phyloP scores from a whole-genome alignment of 768 basidiomycete species.

The Chalciporus chontae region DNA sequence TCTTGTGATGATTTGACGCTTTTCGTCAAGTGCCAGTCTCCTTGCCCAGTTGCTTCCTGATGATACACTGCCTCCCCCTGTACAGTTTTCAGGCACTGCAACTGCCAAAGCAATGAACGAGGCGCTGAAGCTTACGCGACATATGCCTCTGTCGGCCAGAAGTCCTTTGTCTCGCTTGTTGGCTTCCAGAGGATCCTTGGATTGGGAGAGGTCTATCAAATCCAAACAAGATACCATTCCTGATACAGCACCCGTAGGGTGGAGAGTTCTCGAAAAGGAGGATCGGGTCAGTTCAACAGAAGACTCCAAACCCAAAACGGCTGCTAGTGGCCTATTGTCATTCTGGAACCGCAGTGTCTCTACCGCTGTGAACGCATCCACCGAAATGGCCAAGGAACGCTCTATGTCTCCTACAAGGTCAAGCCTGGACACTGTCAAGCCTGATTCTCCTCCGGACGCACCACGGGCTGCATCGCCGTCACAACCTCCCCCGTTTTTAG shows the following conservation, averaged over 20 bases:
- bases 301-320: slow-evolving; percentile 45
- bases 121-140: slow-evolving; percentile 61
- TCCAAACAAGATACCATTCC: slow-evolving; percentile 42
- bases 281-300: slow-evolving; percentile 31
- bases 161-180: slow-evolving; percentile 73
- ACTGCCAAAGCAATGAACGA: slow-evolving; percentile 57
- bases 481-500: slow-evolving; percentile 6
- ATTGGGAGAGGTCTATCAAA: slow-evolving; percentile 73
- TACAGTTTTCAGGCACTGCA: slow-evolving; percentile 53
- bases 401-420: slow-evolving; percentile 26
- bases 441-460: slow-evolving; percentile 5
- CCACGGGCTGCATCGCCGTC: slow-evolving; percentile 18
- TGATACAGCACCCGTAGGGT: slow-evolving; percentile 62
- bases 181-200: slow-evolving; percentile 66
- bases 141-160: slow-evolving; percentile 45
- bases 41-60: slow-evolving; percentile 47
- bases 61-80: slow-evolving; percentile 46
- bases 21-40: slow-evolving; percentile 36
- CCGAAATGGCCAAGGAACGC: slow-evolving; percentile 17
- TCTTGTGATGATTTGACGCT: slow-evolving; percentile 5
- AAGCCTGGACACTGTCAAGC: slow-evolving; percentile 28
- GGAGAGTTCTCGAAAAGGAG: slow-evolving; percentile 66
- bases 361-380: slow-evolving; percentile 16
- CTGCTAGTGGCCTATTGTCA: slow-evolving; percentile 59
- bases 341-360: slow-evolving; percentile 58